These are phyloP conservation scores for Ministeria vibrans DNA, from an alignment of 78 protist genomes.

Conservation along the genomic window DNA sequence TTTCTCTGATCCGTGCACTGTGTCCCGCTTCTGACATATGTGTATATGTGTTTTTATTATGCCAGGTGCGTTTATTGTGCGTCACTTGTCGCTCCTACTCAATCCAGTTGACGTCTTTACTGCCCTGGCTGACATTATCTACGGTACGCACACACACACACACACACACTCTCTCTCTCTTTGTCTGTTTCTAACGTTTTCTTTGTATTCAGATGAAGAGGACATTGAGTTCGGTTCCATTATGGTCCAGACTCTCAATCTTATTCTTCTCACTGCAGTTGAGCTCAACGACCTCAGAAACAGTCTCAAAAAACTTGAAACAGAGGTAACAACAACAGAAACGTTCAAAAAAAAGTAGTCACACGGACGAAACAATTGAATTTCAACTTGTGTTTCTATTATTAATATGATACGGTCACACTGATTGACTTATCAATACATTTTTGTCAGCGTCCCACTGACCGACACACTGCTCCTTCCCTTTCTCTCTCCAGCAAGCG, in stretches of 20 bases:
- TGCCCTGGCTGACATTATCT: constrained; percentile 24
- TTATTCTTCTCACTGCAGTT: constrained; percentile 68
- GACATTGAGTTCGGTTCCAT: constrained; percentile 63
- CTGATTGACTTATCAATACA: not conserved
- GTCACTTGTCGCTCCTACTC: constrained; percentile 27
- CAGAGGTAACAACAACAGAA: too few relatives aligned
- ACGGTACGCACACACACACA: too few relatives aligned
- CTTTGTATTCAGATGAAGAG: too few relatives aligned
- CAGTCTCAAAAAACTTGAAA: constrained; percentile 3
- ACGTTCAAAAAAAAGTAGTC: too few relatives aligned
- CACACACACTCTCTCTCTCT: too few relatives aligned
- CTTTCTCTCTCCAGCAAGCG: not conserved
- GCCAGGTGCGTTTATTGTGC: constrained; percentile 42
- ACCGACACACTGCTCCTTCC: not conserved
- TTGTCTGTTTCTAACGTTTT: too few relatives aligned
- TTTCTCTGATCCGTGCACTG: too few relatives aligned
- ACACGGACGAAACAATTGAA: not conserved
- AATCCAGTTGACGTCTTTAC: constrained; percentile 40
- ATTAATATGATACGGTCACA: not conserved
- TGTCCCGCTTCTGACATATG: too few relatives aligned
- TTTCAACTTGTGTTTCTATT: not conserved
- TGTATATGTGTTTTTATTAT: too few relatives aligned
- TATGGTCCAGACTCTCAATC: constrained; percentile 70
- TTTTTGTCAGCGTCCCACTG: not conserved
- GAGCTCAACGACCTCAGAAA: constrained; percentile 57